phyloP scores from a whole-genome alignment of 192 early-diverging fungal genomes.

The Lobulomyces angularis region DNA sequence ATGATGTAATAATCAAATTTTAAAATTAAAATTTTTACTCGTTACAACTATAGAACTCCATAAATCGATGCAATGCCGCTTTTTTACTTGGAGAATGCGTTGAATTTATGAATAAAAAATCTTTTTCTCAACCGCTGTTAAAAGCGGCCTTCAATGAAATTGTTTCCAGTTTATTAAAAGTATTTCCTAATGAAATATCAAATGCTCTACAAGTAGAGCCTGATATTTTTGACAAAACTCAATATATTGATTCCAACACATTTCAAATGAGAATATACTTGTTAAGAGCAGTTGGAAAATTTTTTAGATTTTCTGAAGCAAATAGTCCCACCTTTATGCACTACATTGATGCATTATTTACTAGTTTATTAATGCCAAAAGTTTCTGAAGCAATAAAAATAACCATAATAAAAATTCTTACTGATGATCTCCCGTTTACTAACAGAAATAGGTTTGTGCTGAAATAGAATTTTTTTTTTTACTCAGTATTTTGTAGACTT shows the following conservation, averaged over 20 bases:
- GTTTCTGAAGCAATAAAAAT: conserved; percentile 16
- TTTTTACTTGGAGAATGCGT: too few relatives aligned
- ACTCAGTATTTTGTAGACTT: too few relatives aligned
- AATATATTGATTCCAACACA: conserved; percentile 12
- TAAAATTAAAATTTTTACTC: too few relatives aligned
- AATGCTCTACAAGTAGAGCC: conserved; percentile 5
- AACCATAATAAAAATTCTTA: conserved; percentile 20
- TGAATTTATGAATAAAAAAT: too few relatives aligned
- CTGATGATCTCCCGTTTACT: conserved; percentile 24
- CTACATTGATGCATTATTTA: conserved; percentile 29
- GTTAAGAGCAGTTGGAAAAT: conserved; percentile 17
- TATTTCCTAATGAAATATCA: conserved; percentile 10
- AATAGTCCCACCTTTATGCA: conserved; percentile 10
- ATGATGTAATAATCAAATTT: too few relatives aligned
- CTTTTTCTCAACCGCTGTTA: too few relatives aligned
- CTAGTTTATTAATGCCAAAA: conserved; percentile 8
- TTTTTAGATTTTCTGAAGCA: conserved; percentile 14
- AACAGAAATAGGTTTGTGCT: too few relatives aligned
- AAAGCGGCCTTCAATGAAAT: too few relatives aligned
- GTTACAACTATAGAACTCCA: too few relatives aligned
- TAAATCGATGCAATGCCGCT: too few relatives aligned
- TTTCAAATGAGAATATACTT: conserved; percentile 17
- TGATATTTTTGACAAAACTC: conserved; percentile 11
- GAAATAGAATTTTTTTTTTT: too few relatives aligned
- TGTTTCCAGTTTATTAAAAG: not conserved